Evolutionary conservation across 2,329 filamentous ascomycete genomes (phyloP), one percentile per base, ranked within the genome.

Genomic region (Nannizziopsis arthrosporioides): DNA sequence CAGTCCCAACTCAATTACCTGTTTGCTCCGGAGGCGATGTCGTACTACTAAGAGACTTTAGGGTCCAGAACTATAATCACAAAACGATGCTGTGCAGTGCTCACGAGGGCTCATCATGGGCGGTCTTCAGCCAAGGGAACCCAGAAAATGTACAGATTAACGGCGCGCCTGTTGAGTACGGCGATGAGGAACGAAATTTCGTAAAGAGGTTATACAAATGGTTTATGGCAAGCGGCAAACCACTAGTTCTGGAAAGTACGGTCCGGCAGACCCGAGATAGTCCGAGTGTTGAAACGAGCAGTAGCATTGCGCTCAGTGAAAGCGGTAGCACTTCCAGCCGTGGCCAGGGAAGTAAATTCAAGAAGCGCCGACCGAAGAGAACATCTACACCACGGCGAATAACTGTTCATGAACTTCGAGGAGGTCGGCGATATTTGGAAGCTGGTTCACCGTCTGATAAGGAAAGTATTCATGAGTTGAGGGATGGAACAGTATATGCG

Each of bases 1-100:
- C 63, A 32, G 57, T 61, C 49, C 66, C 65, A 50, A 55, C 54
- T 32, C 63, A 63, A 1, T 56, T 74, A 11, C 71, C 71, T 14
- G 50, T 53, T 3, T 44, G 65, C 12, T 51, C 50, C 6, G 58
- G 63, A 51, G 71, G 70, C 10, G 66, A 71, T 51, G 61, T 63
- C 2, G 57, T 74, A 31, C 57, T 74, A 1, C 61, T 74, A 7
- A 64, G 70, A 11, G 63, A 72, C 49, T 70, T 73, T 55, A 66
- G 67, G 50, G 67, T 73, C 7, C 62, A 66, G 36, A 68, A 59
- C 49, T 57, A 63, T 42, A 59, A 68, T 11, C 63, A 66, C 52
- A 62, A 60, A 5, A 57, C 69, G 44, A 63, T 64, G 50, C 60
- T 74, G 2, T 53, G 68, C 42, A 72, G 67, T 53, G 60, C 57